These are phyloP conservation scores for Arthrobotrys pseudoclavata DNA, from an alignment of 2,329 filamentous ascomycete species.

Conservation along the genomic window DNA sequence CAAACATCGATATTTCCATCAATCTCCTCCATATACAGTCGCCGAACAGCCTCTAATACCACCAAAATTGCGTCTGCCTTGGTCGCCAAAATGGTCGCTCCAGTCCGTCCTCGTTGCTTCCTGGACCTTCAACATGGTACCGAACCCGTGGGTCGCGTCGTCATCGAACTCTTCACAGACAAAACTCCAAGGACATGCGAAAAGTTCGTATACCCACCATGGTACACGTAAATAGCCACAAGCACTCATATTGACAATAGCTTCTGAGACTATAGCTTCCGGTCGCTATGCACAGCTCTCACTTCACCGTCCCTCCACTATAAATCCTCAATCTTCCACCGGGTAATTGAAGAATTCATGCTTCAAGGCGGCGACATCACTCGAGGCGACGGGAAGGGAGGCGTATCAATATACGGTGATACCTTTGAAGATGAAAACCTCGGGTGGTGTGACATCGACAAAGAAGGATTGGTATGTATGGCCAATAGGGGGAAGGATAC, in stretches of 20 bases:
- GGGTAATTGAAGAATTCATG: slow-evolving; percentile 79
- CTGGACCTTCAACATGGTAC: slow-evolving; percentile 67
- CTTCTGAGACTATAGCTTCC: slow-evolving; percentile 65
- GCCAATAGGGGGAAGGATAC: slow-evolving; percentile 76
- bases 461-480: slow-evolving; percentile 76
- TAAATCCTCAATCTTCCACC: slow-evolving; percentile 77
- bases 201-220: slow-evolving; percentile 65
- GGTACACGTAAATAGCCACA: neutral
- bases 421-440: slow-evolving; percentile 80
- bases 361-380: slow-evolving; percentile 79
- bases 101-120: slow-evolving; percentile 63
- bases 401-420: slow-evolving; percentile 77
- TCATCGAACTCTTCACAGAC: slow-evolving; percentile 68
- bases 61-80: slow-evolving; percentile 1
- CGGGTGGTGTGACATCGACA: slow-evolving; percentile 77
- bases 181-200: slow-evolving; percentile 68
- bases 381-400: slow-evolving; percentile 75
- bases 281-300: slow-evolving; percentile 67
- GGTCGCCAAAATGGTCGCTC: slow-evolving; percentile 25
- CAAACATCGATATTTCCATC: slow-evolving; percentile 24
- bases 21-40: slow-evolving; percentile 10
- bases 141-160: slow-evolving; percentile 67
- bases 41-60: slow-evolving; percentile 11
- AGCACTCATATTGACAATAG: slow-evolving; percentile 15
- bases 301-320: slow-evolving; percentile 66